Conservation (phyloP, 805 yeast species). For the Zygosaccharomyces kombuchaensis region DNA sequence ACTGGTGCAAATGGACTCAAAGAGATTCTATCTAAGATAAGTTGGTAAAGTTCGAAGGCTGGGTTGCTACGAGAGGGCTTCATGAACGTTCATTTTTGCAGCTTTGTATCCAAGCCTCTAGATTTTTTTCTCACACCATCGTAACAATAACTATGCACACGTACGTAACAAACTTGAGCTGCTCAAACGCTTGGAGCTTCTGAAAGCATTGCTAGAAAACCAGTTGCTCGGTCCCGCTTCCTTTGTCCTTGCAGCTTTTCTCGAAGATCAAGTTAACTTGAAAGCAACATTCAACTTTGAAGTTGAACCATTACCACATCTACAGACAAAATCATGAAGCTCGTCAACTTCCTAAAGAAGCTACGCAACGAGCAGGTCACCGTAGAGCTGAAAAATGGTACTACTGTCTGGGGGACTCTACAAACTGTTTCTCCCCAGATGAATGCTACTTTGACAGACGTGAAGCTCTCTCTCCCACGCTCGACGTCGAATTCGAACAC, state of each 20-base stretch:
- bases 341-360: slow-evolving; percentile 65
- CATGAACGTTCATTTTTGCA: too few species aligned
- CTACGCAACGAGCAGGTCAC: slow-evolving; percentile 82
- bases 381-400: slow-evolving; percentile 88
- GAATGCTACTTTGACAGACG: slow-evolving; percentile 80
- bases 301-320: not conserved
- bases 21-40: not conserved
- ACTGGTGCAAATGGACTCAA: not conserved
- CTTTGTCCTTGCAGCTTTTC: not conserved
- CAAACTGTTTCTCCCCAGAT: slow-evolving; percentile 83
- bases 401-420: slow-evolving; percentile 77
- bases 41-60: not conserved
- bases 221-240: not conserved
- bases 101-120: too few species aligned
- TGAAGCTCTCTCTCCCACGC: slow-evolving; percentile 60
- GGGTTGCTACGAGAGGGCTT: too few species aligned
- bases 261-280: not conserved
- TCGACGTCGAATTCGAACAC: slow-evolving; percentile 16
- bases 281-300: not conserved
- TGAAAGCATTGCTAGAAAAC: too few species aligned
- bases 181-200: too few species aligned
- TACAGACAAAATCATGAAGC: slow-evolving; percentile 22
- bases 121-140: too few species aligned
- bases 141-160: too few species aligned
- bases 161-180: too few species aligned